Evolutionary conservation across 768 basidiomycete genomes (phyloP).

Genomic region (Guyanaporus albipodus): DNA sequence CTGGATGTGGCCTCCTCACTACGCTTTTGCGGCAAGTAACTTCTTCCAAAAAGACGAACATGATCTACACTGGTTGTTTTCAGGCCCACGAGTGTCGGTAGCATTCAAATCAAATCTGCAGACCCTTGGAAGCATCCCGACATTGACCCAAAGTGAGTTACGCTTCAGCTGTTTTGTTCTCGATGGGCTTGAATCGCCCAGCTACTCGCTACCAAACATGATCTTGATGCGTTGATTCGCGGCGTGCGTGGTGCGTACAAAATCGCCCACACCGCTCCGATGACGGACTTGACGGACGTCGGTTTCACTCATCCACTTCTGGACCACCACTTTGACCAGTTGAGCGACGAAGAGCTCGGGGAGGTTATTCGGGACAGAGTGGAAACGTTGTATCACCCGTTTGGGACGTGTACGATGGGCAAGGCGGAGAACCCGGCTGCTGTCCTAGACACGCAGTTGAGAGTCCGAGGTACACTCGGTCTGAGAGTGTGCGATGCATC

Average conservation of each 20-base stretch:
- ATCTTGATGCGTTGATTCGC: constrained; percentile 38
- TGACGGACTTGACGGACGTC: constrained; percentile 35
- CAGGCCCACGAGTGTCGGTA: constrained; percentile 45
- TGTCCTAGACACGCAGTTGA: constrained; percentile 41
- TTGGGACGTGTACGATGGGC: constrained; percentile 37
- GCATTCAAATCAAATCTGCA: constrained; percentile 37
- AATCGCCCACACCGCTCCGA: constrained; percentile 37
- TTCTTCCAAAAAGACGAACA: not conserved
- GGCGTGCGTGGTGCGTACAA: constrained; percentile 37
- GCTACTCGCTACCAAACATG: constrained; percentile 43
- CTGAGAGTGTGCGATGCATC: constrained; percentile 48
- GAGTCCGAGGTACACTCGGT: constrained; percentile 40
- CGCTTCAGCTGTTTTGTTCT: not conserved
- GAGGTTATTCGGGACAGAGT: constrained; percentile 31
- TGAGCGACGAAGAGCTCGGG: constrained; percentile 35
- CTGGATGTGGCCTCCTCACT: constrained; percentile 19
- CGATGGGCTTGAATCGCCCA: constrained; percentile 17
- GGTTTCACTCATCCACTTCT: constrained; percentile 26
- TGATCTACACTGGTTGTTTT: not conserved
- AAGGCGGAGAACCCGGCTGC: constrained; percentile 37
- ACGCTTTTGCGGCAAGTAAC: constrained; percentile 25
- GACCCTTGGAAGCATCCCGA: constrained; percentile 40
- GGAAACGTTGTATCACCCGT: constrained; percentile 43
- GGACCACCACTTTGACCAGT: constrained; percentile 35
- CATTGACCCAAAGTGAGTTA: constrained; percentile 42